A percentile compares a stretch with the other conserved stretches of the same genome.
These are phyloP conservation scores for Jasminum sambac DNA, from an alignment of 257 asterid species.

Conservation along the genomic window DNA sequence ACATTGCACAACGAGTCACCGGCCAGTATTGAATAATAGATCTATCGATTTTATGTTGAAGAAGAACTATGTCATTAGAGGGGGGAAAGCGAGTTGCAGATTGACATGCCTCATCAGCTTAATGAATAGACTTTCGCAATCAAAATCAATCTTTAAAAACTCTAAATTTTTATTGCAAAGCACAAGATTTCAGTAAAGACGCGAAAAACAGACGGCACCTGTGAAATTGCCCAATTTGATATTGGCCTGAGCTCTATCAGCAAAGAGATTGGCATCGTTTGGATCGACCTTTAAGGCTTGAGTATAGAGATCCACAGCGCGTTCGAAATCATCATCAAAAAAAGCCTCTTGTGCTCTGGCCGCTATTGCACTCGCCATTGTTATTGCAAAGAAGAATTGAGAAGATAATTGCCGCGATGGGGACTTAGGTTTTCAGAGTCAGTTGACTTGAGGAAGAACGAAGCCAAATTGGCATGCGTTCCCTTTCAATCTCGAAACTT, in stretches of 20 bases:
- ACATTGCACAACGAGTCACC: background rate
- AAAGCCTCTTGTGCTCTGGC: constrained; percentile 86
- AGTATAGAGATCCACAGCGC: constrained; percentile 91
- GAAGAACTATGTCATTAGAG: background rate
- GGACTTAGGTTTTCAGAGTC: background rate
- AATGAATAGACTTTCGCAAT: background rate
- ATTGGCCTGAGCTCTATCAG: constrained; percentile 95
- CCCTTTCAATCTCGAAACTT: background rate
- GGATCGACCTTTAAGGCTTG: constrained; percentile 76
- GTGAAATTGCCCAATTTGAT: constrained; percentile 76
- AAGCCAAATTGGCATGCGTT: background rate
- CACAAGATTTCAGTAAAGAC: background rate
- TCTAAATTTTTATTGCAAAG: background rate
- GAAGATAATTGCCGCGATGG: background rate
- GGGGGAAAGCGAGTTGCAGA: too few species aligned
- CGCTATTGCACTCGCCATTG: constrained; percentile 41
- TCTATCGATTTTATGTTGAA: background rate
- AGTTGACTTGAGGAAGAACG: background rate
- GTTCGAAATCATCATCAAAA: constrained; percentile 93
- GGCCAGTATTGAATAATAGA: background rate
- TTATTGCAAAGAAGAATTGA: background rate
- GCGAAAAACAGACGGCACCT: constrained; percentile 39
- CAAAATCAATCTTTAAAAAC: background rate
- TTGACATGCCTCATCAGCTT: background rate
- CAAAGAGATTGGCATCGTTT: constrained; percentile 69